A percentile compares a stretch with the other conserved stretches of the same genome.
Conservation (phyloP, 2,329 filamentous ascomycete species). For the Diaporthe batatas region DNA sequence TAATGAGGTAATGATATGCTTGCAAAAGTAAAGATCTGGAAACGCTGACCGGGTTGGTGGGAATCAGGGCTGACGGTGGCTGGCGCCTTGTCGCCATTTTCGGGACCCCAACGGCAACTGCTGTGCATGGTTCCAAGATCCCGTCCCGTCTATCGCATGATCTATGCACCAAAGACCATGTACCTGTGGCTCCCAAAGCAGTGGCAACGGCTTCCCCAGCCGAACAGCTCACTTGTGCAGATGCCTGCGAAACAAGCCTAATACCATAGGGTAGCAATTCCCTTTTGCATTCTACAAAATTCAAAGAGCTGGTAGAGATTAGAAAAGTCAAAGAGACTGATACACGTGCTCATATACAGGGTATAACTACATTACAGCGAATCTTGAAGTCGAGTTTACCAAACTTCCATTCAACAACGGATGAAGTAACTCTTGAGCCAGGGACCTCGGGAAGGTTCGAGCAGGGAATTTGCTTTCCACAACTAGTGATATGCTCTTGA, state of each 20-base stretch:
- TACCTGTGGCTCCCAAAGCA: neutral
- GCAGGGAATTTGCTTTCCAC: neutral
- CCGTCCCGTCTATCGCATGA: neutral
- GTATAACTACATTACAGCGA: neutral
- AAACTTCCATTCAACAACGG: neutral
- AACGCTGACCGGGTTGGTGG: neutral
- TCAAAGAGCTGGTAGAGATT: neutral
- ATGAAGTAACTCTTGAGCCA: too few relatives aligned
- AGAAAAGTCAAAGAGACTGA: neutral
- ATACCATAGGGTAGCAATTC: neutral
- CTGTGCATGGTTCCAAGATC: neutral
- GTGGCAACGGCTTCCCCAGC: neutral
- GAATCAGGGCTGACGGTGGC: conserved; percentile 18
- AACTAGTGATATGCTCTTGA: neutral
- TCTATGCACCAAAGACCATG: neutral
- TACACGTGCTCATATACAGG: neutral
- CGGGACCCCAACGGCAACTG: neutral
- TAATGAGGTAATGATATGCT: neutral
- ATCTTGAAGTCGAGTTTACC: too few relatives aligned
- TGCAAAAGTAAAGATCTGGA: neutral
- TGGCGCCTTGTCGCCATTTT: conserved; percentile 13
- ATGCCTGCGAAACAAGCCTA: too few relatives aligned
- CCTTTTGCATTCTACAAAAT: too few relatives aligned
- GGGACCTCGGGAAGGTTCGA: too few relatives aligned
- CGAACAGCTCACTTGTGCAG: neutral